Evolutionary conservation across 768 basidiomycete genomes (phyloP), one percentile per base, ranked within the genome.

Genomic region (Mrakia hoshinonis): DNA sequence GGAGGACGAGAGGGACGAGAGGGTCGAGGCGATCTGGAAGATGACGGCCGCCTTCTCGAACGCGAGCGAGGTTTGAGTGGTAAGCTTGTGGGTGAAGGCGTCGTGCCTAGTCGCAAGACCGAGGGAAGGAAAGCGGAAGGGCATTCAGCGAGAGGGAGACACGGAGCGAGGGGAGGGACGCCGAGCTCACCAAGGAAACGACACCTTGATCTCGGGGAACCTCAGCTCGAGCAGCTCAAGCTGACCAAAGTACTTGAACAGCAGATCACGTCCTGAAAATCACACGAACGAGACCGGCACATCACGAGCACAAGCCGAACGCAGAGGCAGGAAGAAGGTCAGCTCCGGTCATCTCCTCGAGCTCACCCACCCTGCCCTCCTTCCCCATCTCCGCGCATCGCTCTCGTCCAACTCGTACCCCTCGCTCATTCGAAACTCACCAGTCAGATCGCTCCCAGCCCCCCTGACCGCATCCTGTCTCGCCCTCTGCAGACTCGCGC

Each of bases 201-300:
- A 89, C 80, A 97, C 93, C 75, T 91, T 86, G 74, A 98, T 92
- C 79, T 98, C 95, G 11, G 95, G 87, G 82, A 99, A 99, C 47
- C 96, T 87, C 66, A 99, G 85, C 78, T 99, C 96, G 49, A 99
- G 87, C 5, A 98, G 86, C 77, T 99, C 96, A 54, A 99, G 87
- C 80, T 99, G 96, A 46, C 96, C 95, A 82, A 98, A 99, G 82
- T 99, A 99, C 81, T 96, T 97, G 88, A 95, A 97, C 54, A 99
- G 83, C 26, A 98, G 84, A 81, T 98, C 95, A 62, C 94, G 85
- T 15, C 89, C 94, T 88, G 77, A 61, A 10, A 26, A 36, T 12
- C 2, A 13, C 49, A 46, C 34, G 24, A 2, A n/a, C 22, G 61
- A 22, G 18, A 39, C 13, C n/a, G n/a, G n/a, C n/a, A n/a, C n/a